Conservation (phyloP, 73 alveolate genomes). For the Blepharisma japonicum region DNA sequence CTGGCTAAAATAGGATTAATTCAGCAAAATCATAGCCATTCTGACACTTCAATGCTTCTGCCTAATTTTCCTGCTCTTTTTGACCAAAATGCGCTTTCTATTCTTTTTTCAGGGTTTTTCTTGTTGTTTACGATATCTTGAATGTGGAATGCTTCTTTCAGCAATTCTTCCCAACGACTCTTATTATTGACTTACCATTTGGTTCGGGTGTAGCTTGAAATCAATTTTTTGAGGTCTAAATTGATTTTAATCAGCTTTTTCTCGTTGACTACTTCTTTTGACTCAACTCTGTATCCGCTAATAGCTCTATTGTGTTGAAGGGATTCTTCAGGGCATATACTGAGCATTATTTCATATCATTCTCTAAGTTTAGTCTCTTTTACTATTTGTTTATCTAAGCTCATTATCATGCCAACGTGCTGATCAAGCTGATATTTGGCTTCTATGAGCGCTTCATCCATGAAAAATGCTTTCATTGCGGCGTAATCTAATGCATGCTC, state of each 20-base stretch:
- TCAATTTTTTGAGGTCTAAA: conserved; percentile 27
- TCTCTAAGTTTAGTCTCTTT: conserved; percentile 12
- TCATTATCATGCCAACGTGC: not conserved
- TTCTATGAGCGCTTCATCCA: conserved; percentile 19
- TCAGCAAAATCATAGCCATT: conserved; percentile 12
- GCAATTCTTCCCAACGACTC: conserved; percentile 28
- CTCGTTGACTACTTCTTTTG: not conserved
- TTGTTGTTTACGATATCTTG: conserved; percentile 21
- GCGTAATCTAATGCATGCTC: not conserved
- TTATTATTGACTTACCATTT: not conserved
- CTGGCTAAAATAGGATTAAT: not conserved
- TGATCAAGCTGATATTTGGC: conserved; percentile 23
- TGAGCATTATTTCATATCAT: not conserved
- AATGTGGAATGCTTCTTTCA: not conserved
- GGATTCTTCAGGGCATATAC: conserved; percentile 16
- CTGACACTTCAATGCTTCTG: not conserved
- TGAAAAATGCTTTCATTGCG: not conserved
- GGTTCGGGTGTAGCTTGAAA: not conserved
- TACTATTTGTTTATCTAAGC: not conserved
- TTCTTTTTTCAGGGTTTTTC: not conserved
- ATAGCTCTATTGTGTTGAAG: conserved; percentile 1
- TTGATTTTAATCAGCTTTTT: not conserved
- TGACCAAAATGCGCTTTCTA: conserved; percentile 10
- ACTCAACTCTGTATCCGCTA: not conserved
- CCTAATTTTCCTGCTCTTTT: not conserved